Base-by-base conservation (phyloP, 1,284 basidiomycete genomes). In the Rhodotorula sp. region DNA sequence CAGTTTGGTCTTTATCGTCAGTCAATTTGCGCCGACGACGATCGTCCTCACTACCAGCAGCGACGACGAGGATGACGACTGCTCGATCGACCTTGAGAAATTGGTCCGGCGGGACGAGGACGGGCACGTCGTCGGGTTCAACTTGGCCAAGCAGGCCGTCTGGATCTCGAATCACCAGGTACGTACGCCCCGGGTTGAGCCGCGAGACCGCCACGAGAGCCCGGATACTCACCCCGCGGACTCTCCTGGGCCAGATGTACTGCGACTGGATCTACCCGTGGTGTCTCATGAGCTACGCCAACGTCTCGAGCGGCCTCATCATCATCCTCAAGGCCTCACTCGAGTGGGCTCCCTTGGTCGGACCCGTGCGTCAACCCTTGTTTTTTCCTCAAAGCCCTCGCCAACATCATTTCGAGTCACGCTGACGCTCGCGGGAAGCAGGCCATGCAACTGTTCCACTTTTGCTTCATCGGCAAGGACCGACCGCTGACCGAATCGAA, bases 391-490 rank as follows among this genome's bases (percentile, higher is more conserved):
- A 60, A 60, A 34, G 60, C 47, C 65, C 63, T 50, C 62, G 72
- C 63, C 77, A 62, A 61, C 34, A 48, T 12, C 6, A 28, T 34
- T 34, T 34, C 34, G 45, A 31, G 16, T 67, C 7, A 43, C 45
- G 23, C 18, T 16, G 21, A 16, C 2, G 50, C 66, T 52, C 55
- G 52, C n/a, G 23, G 57, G 28, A 28, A 28, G 43, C 69, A 91
- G 89, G 90, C 87, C 66, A 93, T 93, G 94, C 92, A 90, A 85
- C 88, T 94, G 82, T 97, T 89, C 82, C 85, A 88, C 67, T 97
- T 97, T 82, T 92, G 97, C 77, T 92, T 92, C 82, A 85, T 95
- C 60, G 87, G 89, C 77, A 83, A 85, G 64, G 84, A 89, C 67
- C 52, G 60, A 21, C 52, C 64, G 19, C 64, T 70, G 15, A 45